phyloP scores from a whole-genome alignment of 2,329 filamentous ascomycete genomes.

The Magnaporthiopsis rhizophila region DNA sequence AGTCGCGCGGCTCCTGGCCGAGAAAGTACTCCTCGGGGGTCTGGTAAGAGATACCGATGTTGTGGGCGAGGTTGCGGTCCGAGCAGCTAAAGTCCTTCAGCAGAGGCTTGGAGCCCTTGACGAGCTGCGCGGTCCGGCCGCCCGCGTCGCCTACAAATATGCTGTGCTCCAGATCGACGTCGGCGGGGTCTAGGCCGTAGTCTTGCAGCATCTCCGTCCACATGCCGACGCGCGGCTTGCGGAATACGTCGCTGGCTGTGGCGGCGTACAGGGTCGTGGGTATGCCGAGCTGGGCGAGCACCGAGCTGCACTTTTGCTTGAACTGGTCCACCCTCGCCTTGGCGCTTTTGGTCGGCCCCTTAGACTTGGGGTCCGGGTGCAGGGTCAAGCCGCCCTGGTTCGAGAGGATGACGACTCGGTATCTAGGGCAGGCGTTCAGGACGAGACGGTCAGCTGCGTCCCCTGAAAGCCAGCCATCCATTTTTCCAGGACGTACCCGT shows the following conservation, averaged over 20 bases:
- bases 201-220: constrained; percentile 61
- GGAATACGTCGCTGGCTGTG: constrained; percentile 69
- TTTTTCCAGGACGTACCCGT: constrained; percentile 43
- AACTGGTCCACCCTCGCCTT: constrained; percentile 68
- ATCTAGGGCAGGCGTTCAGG: constrained; percentile 36
- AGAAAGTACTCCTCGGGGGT: constrained; percentile 94
- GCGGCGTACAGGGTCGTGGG: constrained; percentile 80
- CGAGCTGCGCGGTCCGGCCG: constrained; percentile 41
- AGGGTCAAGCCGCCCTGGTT: constrained; percentile 83
- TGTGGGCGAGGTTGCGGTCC: constrained; percentile 74
- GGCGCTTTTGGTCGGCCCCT: constrained; percentile 50
- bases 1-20: constrained; percentile 55
- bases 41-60: constrained; percentile 69
- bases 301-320: constrained; percentile 67
- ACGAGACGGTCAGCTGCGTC: background rate
- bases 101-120: constrained; percentile 15
- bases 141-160: constrained; percentile 88
- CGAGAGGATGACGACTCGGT: constrained; percentile 69
- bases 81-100: constrained; percentile 58
- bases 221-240: constrained; percentile 86
- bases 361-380: constrained; percentile 61
- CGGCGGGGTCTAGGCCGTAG: constrained; percentile 42
- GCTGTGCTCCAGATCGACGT: constrained; percentile 62
- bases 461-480: background rate
- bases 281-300: constrained; percentile 65